Base-by-base conservation (phyloP, 768 basidiomycete species). In the Amanita muscaria region DNA sequence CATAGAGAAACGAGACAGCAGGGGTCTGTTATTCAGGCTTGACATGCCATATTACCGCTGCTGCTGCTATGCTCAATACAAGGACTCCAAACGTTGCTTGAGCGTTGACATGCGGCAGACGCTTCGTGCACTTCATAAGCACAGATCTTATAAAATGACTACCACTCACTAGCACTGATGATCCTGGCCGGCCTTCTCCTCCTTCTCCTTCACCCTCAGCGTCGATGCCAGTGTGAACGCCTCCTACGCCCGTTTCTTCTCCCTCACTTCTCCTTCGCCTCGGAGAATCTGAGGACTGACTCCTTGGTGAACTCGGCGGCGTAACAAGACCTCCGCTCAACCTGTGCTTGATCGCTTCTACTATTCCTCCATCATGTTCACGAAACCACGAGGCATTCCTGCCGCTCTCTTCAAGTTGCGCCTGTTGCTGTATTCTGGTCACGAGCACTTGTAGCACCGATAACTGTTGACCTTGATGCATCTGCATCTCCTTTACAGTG, bases 281-380 rank as follows among this genome's bases (percentile, higher is more conserved):
- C 51, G 63, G 63, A 11, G 80, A 79, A 56, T 85, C 83, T 7
- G 79, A 73, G 3, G 77, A 78, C 18, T 82, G 67, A 50, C 80
- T 83, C 12, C 84, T 41, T 3, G 40, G 68, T 9, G 86, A 85
- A 59, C 82, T 85, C 0, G 84, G 84, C 1, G 85, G 85, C 0
- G 83, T 84, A 8, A 81, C 84, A 22, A 86, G 62, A 1, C 82
- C 83, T 8, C 72, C 67, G 16, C 56, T 49, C 49, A 42, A 42
- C 6, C 51, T 59, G 30, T 63, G 61, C 23, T 59, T 63, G 25
- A 60, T 38, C 21, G 56, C 58, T 40, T 69, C 68, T n/a, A 70
- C 68, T 12, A 6, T 52, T n/a, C n/a, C n/a, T n/a, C n/a, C n/a
- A n/a, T n/a, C n/a, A 34, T 55, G 50, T 10, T 55, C 49, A 11